These are phyloP conservation scores for Phascolomyces articulosus DNA, from an alignment of 371 early-diverging fungal genomes.

Conservation along the genomic window DNA sequence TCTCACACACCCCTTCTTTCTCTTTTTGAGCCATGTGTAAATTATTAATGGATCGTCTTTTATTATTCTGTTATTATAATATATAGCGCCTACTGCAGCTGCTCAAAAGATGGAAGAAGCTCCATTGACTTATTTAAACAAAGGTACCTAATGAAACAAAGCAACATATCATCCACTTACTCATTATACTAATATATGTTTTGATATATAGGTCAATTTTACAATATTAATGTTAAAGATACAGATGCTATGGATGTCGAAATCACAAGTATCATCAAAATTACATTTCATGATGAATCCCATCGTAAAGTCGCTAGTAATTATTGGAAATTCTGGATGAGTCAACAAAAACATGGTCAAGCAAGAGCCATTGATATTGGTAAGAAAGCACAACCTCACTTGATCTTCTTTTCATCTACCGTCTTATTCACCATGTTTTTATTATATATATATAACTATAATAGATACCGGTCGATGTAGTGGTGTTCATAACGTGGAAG, in stretches of 20 bases:
- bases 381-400: too few relatives aligned
- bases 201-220: conserved; percentile 52
- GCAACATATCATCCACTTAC: neutral
- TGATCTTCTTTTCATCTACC: neutral
- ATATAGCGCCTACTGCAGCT: conserved; percentile 54
- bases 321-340: conserved; percentile 80
- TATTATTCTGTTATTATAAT: conserved; percentile 10
- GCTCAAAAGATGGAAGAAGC: conserved; percentile 58
- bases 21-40: neutral
- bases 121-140: conserved; percentile 63
- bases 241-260: conserved; percentile 43
- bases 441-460: too few relatives aligned
- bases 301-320: conserved; percentile 71
- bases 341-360: conserved; percentile 67
- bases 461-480: conserved; percentile 23
- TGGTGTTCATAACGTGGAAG: conserved; percentile 52
- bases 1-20: neutral
- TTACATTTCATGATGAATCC: conserved; percentile 77
- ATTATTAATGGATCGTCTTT: neutral
- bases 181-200: neutral
- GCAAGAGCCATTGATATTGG: conserved; percentile 66
- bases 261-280: conserved; percentile 61
- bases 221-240: conserved; percentile 56
- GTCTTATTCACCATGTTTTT: too few relatives aligned
- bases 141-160: conserved; percentile 31